Base-by-base conservation (phyloP, 441 rosid species). In the Gossypium trilobum region DNA sequence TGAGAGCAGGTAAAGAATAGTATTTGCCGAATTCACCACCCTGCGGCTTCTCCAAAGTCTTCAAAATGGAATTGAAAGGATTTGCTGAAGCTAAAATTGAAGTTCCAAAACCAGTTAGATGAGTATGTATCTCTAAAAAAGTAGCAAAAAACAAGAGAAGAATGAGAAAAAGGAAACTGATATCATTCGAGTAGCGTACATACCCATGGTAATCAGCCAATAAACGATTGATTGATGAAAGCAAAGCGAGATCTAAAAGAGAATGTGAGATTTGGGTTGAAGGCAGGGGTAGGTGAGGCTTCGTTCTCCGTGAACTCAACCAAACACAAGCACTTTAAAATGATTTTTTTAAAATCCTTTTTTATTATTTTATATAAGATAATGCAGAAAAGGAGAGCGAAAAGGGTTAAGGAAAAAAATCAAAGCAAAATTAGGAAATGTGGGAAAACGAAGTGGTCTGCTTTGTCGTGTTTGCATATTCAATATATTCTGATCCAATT, bases 11-110 rank as follows among this genome's bases (percentile, higher is more conserved):
- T 59, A 88, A 80, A 71, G 85, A 80, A 73, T 81, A 88, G 80
- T 81, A 88, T 64, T 44, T 79, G 2, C 92, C 92, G 73, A 85
- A 86, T 22, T 81, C 85, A 77, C 87, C 86, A 25, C 86, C 85
- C 1, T 67, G 84, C 8, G 90, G 87, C 79, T 78, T 85, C 85
- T 83, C 83, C 6, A 86, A 82, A 48, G 88, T 68, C 81, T 74
- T 86, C 78, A 88, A 51, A 54, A 88, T 85, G 73, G 75, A 56
- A 11, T 76, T 72, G 78, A 88, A 86, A 19, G 89, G 87, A 78
- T 85, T 83, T 68, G 57, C 87, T 19, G 81, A 51, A 75, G 90
- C 90, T 86, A 78, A 42, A 78, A 72, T 36, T 68, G 71, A 68
- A 76, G 59, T 16, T 44, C 33, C 52, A 13, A 70, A 58, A 70